A percentile compares a stretch with the other conserved stretches of the same genome.
phyloP scores from a whole-genome alignment of 768 basidiomycete species.

The Mycena galopus region DNA sequence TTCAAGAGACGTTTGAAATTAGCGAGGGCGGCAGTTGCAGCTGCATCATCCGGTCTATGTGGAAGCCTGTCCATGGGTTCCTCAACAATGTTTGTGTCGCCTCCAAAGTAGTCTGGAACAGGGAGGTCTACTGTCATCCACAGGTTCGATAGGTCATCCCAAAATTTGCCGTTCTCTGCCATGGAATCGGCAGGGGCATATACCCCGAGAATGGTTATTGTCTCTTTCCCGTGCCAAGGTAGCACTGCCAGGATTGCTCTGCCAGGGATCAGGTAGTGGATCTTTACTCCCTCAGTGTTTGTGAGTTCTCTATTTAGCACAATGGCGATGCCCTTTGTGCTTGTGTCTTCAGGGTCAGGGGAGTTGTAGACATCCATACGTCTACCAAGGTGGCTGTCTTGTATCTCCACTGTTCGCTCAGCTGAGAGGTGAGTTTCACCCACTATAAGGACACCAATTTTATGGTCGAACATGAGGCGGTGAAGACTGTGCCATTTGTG shows the following conservation, averaged over 20 bases:
- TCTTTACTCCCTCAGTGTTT: too few relatives aligned
- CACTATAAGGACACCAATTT: slow-evolving; percentile 10
- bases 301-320: too few relatives aligned
- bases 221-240: background rate
- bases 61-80: slow-evolving; percentile 15
- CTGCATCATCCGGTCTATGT: background rate
- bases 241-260: too few relatives aligned
- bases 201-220: slow-evolving; percentile 23
- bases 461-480: slow-evolving; percentile 7
- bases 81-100: slow-evolving; percentile 11
- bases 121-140: too few relatives aligned
- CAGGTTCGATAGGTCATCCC: background rate
- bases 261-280: too few relatives aligned
- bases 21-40: slow-evolving; percentile 1
- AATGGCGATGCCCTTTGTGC: slow-evolving; percentile 22
- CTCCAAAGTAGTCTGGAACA: too few relatives aligned
- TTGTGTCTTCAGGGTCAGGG: background rate
- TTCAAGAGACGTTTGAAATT: background rate
- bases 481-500: slow-evolving; percentile 20
- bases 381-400: too few relatives aligned
- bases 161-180: background rate
- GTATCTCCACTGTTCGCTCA: background rate
- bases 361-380: slow-evolving; percentile 8
- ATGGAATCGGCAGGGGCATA: slow-evolving; percentile 22
- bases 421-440: slow-evolving; percentile 11